A percentile compares a stretch with the other conserved stretches of the same genome.
Conservation (phyloP, 345 rosid genomes). For the Brassica cretica region DNA sequence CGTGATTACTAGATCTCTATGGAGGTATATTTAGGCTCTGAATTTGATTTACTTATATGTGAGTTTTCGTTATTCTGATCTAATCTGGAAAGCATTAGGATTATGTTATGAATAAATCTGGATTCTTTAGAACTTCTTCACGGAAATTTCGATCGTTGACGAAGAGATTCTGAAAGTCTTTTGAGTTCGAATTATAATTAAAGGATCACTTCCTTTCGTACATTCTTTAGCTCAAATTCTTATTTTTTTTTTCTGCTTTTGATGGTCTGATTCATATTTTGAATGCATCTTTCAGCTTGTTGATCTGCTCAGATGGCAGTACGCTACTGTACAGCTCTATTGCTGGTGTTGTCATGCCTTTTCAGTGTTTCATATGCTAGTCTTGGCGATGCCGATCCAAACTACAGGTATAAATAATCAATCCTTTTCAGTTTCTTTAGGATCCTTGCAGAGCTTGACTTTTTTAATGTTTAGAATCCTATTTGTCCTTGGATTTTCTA, state of each 20-base stretch:
- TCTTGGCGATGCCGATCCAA: conserved; percentile 72
- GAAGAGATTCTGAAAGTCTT: conserved; percentile 1
- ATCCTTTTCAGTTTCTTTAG: conserved; percentile 1
- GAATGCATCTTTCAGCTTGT: not conserved
- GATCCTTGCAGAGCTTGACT: not conserved
- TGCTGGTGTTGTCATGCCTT: conserved; percentile 40
- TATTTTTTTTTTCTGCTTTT: not conserved
- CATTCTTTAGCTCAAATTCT: not conserved
- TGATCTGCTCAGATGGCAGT: conserved; percentile 42
- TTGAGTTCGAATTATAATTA: not conserved
- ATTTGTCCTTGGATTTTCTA: not conserved
- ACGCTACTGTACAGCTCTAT: conserved; percentile 31
- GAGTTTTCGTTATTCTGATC: conserved; percentile 15
- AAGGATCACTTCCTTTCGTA: not conserved
- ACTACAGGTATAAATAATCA: conserved; percentile 49
- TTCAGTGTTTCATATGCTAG: conserved; percentile 54
- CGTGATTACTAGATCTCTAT: conserved; percentile 24
- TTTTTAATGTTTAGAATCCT: not conserved
- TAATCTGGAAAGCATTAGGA: conserved; percentile 4
- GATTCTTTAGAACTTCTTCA: not conserved
- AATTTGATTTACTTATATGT: conserved; percentile 10
- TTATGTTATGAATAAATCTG: not conserved
- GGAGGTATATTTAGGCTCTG: conserved; percentile 10
- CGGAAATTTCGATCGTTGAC: not conserved
- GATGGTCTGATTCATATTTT: conserved; percentile 2